These are phyloP conservation scores for Ogataea ganodermae DNA, from an alignment of 805 yeast genomes.

Conservation along the genomic window DNA sequence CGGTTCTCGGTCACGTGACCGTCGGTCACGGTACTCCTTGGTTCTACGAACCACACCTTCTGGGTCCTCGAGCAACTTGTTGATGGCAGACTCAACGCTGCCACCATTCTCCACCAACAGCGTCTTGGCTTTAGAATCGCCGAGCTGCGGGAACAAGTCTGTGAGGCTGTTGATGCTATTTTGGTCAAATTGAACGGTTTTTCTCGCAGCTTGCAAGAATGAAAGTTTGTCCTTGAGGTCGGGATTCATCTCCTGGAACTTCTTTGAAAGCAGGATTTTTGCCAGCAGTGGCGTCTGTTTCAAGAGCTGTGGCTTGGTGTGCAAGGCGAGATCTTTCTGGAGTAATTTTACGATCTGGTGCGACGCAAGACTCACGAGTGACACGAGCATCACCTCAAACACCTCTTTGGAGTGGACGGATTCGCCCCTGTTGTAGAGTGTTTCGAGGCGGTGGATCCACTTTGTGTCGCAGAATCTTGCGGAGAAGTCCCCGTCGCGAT, in stretches of 20 bases:
- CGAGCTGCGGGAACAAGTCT: constrained; percentile 72
- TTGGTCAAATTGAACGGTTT: constrained; percentile 27
- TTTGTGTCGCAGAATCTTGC: constrained; percentile 53
- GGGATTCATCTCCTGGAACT: constrained; percentile 49
- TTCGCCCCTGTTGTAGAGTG: constrained; percentile 56
- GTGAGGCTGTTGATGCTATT: constrained; percentile 42
- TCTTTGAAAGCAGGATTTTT: constrained; percentile 50
- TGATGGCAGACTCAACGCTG: constrained; percentile 59
- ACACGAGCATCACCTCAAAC: constrained; percentile 52
- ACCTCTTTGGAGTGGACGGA: constrained; percentile 50
- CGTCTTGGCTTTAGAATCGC: constrained; percentile 46
- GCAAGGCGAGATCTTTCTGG: constrained; percentile 46
- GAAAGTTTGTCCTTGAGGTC: constrained; percentile 53
- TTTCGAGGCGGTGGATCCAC: constrained; percentile 65
- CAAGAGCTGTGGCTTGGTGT: constrained; percentile 42
- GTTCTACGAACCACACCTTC: constrained; percentile 37
- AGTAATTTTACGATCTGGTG: constrained; percentile 44
- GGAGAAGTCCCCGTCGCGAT: constrained; percentile 41
- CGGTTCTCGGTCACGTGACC: not conserved
- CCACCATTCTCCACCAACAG: constrained; percentile 50
- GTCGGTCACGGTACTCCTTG: constrained; percentile 32
- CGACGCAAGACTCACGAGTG: constrained; percentile 50
- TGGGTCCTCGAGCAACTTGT: constrained; percentile 65
- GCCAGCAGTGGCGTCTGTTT: constrained; percentile 55
- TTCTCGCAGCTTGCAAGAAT: constrained; percentile 38